Evolutionary conservation across 2,329 filamentous ascomycete species (phyloP).

Genomic region (Exophiala aquamarina): DNA sequence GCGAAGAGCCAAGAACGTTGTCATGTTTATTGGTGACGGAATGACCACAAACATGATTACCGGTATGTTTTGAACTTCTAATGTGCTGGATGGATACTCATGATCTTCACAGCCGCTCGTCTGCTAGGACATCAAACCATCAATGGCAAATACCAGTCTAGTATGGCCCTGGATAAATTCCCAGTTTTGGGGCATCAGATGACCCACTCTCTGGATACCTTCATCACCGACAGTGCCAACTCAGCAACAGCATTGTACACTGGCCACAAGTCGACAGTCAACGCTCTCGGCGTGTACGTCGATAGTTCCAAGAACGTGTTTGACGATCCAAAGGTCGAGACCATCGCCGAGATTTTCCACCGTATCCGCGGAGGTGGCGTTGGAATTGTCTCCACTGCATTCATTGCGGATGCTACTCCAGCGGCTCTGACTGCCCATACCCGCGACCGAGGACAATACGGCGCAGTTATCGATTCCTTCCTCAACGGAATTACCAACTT

Average conservation of each 20-base stretch:
- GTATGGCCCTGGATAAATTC: conserved; percentile 77
- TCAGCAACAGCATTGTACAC: conserved; percentile 78
- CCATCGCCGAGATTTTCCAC: conserved; percentile 71
- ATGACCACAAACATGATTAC: conserved; percentile 54
- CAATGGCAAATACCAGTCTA: conserved; percentile 79
- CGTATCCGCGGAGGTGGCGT: conserved; percentile 64
- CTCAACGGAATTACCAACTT: conserved; percentile 76
- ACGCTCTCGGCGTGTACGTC: conserved; percentile 77
- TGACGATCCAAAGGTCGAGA: conserved; percentile 85
- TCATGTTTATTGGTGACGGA: conserved; percentile 76
- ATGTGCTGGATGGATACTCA: conserved; percentile 2
- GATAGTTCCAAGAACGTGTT: conserved; percentile 72
- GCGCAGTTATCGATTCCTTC: conserved; percentile 71
- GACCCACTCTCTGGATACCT: conserved; percentile 81
- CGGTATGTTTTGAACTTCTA: conserved; percentile 12
- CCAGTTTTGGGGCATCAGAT: conserved; percentile 85
- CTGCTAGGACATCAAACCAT: conserved; percentile 78
- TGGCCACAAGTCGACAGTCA: conserved; percentile 81
- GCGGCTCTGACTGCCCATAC: conserved; percentile 74
- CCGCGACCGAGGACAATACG: conserved; percentile 67
- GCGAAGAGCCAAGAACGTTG: conserved; percentile 79
- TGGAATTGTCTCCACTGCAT: conserved; percentile 75
- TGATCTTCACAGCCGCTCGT: conserved; percentile 72
- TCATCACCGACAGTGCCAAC: conserved; percentile 86
- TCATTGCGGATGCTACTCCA: conserved; percentile 78